phyloP scores from a whole-genome alignment of 768 basidiomycete species.

The Crepidotus variabilis region DNA sequence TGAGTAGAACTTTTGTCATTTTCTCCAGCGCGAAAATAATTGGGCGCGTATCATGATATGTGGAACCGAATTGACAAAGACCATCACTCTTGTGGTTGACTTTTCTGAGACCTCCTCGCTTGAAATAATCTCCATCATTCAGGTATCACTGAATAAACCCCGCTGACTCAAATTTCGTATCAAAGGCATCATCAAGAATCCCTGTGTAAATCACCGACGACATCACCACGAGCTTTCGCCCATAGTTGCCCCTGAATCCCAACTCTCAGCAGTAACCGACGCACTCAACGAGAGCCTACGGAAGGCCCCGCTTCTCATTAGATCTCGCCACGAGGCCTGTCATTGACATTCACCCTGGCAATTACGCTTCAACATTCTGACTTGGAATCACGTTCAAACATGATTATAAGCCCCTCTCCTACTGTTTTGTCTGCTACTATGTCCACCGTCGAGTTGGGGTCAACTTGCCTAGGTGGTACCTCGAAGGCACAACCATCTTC shows the following conservation, averaged over 20 bases:
- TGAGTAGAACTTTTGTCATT: no score
- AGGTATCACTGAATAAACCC: not conserved
- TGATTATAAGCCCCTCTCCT: not conserved
- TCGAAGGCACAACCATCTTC: not conserved
- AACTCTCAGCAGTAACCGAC: not conserved
- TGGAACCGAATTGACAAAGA: no score
- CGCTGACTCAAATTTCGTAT: not conserved
- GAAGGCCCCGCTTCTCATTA: not conserved
- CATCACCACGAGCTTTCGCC: not conserved
- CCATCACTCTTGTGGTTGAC: not conserved
- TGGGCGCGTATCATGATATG: no score
- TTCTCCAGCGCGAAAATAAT: no score
- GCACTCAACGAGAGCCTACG: not conserved
- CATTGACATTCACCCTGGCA: not conserved
- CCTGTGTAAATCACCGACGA: not conserved
- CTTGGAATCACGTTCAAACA: not conserved
- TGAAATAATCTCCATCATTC: not conserved
- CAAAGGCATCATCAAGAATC: not conserved
- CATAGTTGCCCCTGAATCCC: not conserved
- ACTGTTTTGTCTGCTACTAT: constrained; percentile 7
- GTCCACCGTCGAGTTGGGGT: constrained; percentile 5
- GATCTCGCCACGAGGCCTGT: not conserved
- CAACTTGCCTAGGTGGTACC: constrained; percentile 3
- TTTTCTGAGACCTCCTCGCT: not conserved
- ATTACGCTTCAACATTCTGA: not conserved